Percentiles rank a stretch among this genome's conserved stretches.
These are phyloP conservation scores for Epichloe amarillans DNA, from an alignment of 2,329 filamentous ascomycete genomes.

Conservation along the genomic window DNA sequence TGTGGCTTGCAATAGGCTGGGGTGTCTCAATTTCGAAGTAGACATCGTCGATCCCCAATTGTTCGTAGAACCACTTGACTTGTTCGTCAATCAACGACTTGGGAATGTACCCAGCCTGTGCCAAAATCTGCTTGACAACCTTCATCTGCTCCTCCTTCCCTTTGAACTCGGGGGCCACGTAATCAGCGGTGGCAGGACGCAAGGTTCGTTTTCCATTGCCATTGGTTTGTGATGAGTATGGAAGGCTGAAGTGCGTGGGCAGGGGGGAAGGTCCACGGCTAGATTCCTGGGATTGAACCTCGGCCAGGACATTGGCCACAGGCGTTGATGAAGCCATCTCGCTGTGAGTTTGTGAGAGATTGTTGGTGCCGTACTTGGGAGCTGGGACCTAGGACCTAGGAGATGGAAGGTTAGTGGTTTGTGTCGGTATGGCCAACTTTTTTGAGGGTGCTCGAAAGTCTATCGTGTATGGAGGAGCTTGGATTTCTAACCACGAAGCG, in stretches of 20 bases:
- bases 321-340: constrained; percentile 18
- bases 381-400: neutral
- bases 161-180: constrained; percentile 86
- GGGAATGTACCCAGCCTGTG: constrained; percentile 75
- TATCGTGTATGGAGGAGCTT: neutral
- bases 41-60: constrained; percentile 94
- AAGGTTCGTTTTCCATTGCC: constrained; percentile 59
- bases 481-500: neutral
- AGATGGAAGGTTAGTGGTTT: neutral
- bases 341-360: constrained; percentile 5
- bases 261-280: constrained; percentile 74
- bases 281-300: constrained; percentile 26
- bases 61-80: constrained; percentile 93
- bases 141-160: constrained; percentile 89
- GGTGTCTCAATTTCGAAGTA: constrained; percentile 89
- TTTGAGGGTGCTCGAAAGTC: neutral
- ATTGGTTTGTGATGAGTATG: constrained; percentile 36
- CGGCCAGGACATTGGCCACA: constrained; percentile 28
- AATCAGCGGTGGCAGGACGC: constrained; percentile 82
- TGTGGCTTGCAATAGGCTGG: constrained; percentile 80
- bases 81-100: constrained; percentile 70
- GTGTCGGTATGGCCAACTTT: neutral
- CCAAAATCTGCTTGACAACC: constrained; percentile 67
- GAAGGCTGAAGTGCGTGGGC: constrained; percentile 70
- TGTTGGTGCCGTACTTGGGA: neutral